Evolutionary conservation across 2,329 filamentous ascomycete species (phyloP).

Genomic region (Neonectria magnoliae): DNA sequence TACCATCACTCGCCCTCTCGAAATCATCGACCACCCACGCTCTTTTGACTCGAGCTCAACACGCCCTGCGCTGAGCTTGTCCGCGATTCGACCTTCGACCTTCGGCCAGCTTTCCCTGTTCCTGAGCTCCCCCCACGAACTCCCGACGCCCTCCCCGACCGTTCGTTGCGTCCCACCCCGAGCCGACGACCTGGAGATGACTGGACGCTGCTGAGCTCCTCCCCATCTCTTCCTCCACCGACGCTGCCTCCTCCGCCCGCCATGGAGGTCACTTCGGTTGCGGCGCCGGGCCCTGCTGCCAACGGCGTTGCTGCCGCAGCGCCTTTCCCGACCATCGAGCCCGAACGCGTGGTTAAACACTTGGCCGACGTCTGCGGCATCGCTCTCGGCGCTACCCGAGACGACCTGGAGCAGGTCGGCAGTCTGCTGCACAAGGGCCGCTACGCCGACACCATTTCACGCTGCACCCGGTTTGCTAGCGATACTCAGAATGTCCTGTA

Average conservation of each 20-base stretch:
- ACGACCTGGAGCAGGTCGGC: constrained; percentile 82
- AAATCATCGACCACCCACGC: constrained; percentile 29
- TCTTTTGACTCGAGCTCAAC: constrained; percentile 27
- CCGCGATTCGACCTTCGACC: constrained; percentile 18
- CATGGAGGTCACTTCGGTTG: constrained; percentile 65
- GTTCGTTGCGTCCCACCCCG: constrained; percentile 16
- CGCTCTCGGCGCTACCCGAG: constrained; percentile 77
- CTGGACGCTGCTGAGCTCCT: constrained; percentile 35
- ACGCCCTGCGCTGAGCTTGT: constrained; percentile 27
- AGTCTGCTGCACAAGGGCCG: constrained; percentile 81
- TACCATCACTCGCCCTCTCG: constrained; percentile 18
- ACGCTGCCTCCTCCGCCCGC: constrained; percentile 38
- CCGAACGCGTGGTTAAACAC: constrained; percentile 76
- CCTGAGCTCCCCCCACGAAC: constrained; percentile 22
- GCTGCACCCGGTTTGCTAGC: constrained; percentile 88
- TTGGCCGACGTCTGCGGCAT: constrained; percentile 76
- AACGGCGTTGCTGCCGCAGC: constrained; percentile 58
- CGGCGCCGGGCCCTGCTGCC: constrained; percentile 53
- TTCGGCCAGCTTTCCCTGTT: constrained; percentile 27
- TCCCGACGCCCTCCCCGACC: constrained; percentile 23
- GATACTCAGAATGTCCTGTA: constrained; percentile 91
- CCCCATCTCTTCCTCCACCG: constrained; percentile 29
- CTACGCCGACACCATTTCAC: constrained; percentile 82
- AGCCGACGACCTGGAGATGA: constrained; percentile 44
- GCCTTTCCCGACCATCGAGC: constrained; percentile 69